Percentiles rank a stretch among this genome's conserved stretches.
phyloP scores from a whole-genome alignment of 495 filamentous ascomycete genomes.

The Thozetella sp. region DNA sequence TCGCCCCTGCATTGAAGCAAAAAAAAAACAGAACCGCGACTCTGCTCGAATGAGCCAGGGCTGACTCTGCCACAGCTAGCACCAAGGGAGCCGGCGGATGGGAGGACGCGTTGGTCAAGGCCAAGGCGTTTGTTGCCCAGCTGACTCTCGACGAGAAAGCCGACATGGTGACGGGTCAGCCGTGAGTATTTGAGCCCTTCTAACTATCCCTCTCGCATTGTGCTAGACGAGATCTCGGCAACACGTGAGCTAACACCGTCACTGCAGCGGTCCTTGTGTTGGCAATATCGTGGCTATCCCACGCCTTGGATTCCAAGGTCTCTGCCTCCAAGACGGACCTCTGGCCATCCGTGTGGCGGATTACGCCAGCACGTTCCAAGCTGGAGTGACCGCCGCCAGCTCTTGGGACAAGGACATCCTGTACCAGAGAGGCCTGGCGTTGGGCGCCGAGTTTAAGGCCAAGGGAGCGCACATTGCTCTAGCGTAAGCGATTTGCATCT shows the following conservation, averaged over 20 bases:
- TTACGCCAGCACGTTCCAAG: constrained; percentile 42
- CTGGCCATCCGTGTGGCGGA: constrained; percentile 48
- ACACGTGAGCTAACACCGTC: neutral
- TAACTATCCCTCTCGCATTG: neutral
- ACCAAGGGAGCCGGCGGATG: neutral
- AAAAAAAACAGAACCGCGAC: too few relatives aligned
- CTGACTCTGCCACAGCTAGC: neutral
- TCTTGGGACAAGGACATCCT: constrained; percentile 88
- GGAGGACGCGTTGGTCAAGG: neutral
- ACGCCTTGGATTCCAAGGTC: constrained; percentile 55
- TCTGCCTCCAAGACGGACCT: constrained; percentile 63
- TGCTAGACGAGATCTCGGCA: neutral
- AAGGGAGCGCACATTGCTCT: constrained; percentile 69
- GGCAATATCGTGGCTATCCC: constrained; percentile 59
- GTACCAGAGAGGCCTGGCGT: constrained; percentile 64
- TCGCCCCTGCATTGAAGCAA: too few relatives aligned
- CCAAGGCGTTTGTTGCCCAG: constrained; percentile 1
- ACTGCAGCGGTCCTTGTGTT: constrained; percentile 61
- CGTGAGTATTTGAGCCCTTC: neutral
- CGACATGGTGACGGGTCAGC: constrained; percentile 1
- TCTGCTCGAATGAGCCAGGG: neutral
- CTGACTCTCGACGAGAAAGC: neutral
- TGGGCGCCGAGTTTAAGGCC: constrained; percentile 68
- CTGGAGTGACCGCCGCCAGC: constrained; percentile 53
- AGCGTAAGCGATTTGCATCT: neutral